Evolutionary conservation across 257 asterid species (phyloP).

Genomic region (Petunia secreta): DNA sequence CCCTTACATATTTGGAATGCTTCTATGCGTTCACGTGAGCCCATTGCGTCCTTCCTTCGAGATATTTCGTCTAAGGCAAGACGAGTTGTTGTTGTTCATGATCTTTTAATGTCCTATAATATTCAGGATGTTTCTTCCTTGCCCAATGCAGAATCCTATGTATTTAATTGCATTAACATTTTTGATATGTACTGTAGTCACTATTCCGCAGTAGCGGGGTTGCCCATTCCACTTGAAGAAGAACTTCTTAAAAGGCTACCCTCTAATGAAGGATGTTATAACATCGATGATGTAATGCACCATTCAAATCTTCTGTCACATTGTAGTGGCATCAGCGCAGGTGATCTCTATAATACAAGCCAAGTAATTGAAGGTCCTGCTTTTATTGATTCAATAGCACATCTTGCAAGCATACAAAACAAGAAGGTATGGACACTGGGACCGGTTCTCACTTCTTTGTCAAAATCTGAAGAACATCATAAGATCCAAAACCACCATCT

Average conservation of each 20-base stretch:
- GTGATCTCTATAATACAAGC: constrained; percentile 45
- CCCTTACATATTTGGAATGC: background rate
- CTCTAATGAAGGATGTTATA: constrained; percentile 17
- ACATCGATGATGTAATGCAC: background rate
- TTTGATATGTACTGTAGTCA: constrained; percentile 27
- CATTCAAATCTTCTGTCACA: constrained; percentile 17
- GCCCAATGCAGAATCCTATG: constrained; percentile 56
- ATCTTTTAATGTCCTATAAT: constrained; percentile 36
- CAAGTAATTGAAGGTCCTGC: background rate
- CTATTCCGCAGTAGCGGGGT: constrained; percentile 21
- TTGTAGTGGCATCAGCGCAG: constrained; percentile 26
- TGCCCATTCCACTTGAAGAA: constrained; percentile 37
- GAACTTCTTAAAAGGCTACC: constrained; percentile 32
- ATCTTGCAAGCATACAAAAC: background rate
- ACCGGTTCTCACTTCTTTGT: constrained; percentile 43
- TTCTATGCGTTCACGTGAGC: constrained; percentile 33
- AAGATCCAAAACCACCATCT: background rate
- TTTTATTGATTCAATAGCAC: background rate
- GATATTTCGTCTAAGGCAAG: constrained; percentile 9
- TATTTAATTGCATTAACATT: constrained; percentile 45
- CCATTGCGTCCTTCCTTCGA: constrained; percentile 26
- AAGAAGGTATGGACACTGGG: constrained; percentile 51
- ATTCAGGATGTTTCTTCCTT: constrained; percentile 33
- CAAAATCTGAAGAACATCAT: background rate
- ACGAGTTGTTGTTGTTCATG: constrained; percentile 42